Evolutionary conservation across 768 basidiomycete species (phyloP).

Genomic region (Cystoderma amianthinum): DNA sequence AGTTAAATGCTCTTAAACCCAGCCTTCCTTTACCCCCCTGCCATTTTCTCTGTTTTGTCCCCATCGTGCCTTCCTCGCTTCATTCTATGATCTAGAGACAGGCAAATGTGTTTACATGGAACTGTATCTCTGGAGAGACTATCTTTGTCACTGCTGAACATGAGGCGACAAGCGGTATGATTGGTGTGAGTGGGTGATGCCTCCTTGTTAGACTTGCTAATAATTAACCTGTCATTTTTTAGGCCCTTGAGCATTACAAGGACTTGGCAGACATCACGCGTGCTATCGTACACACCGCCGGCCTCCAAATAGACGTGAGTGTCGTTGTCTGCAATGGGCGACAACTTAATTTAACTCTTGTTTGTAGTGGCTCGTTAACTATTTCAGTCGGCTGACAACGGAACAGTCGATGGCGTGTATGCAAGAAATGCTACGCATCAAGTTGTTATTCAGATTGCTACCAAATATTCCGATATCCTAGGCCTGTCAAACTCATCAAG

Average conservation of each 20-base stretch:
- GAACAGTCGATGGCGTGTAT: conserved; percentile 96
- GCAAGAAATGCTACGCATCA: conserved; percentile 94
- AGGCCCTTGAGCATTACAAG: conserved; percentile 98
- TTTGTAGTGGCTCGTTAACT: conserved; percentile 89
- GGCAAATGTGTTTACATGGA: too few relatives aligned
- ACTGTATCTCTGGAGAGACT: too few relatives aligned
- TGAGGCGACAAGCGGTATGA: conserved; percentile 93
- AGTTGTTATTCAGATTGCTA: conserved; percentile 94
- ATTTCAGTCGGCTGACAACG: conserved; percentile 94
- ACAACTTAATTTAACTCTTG: conserved; percentile 2
- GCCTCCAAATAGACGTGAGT: conserved; percentile 76
- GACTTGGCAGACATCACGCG: conserved; percentile 99
- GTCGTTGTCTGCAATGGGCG: background rate
- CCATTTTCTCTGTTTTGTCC: too few relatives aligned
- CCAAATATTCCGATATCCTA: conserved; percentile 97
- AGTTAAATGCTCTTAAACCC: too few relatives aligned
- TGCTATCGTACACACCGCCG: conserved; percentile 86
- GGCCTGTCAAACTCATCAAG: conserved; percentile 96
- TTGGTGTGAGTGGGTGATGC: conserved; percentile 69
- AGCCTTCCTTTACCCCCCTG: too few relatives aligned
- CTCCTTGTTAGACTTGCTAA: background rate
- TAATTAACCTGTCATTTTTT: conserved; percentile 2
- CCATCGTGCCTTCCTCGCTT: too few relatives aligned
- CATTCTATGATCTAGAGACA: too few relatives aligned
- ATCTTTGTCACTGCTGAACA: too few relatives aligned